Conservation (phyloP, 352 stramenopile genomes). For the Phytopythium montanum region DNA sequence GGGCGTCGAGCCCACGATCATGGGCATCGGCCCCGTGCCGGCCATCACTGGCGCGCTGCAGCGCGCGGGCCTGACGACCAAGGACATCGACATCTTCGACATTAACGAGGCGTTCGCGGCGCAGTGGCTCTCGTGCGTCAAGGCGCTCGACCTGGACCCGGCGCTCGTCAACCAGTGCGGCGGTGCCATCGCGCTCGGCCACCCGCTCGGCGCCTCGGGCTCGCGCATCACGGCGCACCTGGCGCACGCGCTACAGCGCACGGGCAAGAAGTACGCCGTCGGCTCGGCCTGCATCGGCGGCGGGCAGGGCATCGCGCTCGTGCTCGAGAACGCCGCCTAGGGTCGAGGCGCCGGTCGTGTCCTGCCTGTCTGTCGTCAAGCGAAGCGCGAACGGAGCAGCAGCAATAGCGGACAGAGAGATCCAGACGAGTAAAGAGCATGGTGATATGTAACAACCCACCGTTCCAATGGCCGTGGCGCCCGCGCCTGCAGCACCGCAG, state of each 20-base stretch:
- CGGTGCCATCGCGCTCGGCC: conserved; percentile 95
- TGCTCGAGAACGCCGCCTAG: conserved; percentile 91
- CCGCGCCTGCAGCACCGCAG: background rate
- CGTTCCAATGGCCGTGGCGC: background rate
- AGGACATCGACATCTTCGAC: conserved; percentile 96
- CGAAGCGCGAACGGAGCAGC: background rate
- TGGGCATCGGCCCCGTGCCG: conserved; percentile 96
- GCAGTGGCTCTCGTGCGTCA: conserved; percentile 95
- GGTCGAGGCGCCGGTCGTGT: no score
- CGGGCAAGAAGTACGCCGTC: conserved; percentile 92
- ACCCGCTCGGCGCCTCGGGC: conserved; percentile 95
- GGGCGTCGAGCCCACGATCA: conserved; percentile 95
- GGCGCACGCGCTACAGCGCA: conserved; percentile 81
- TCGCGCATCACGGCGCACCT: conserved; percentile 91
- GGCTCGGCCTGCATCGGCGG: conserved; percentile 98
- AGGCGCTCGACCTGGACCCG: conserved; percentile 95
- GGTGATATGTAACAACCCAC: conserved; percentile 2
- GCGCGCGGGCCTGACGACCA: conserved; percentile 84
- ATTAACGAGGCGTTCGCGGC: conserved; percentile 99
- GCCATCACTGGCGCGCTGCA: conserved; percentile 93
- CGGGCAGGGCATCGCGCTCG: conserved; percentile 97
- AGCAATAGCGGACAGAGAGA: background rate
- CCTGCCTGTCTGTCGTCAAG: background rate
- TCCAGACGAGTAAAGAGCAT: background rate
- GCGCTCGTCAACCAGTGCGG: conserved; percentile 93